A percentile compares a stretch with the other conserved stretches of the same genome.
phyloP scores from a whole-genome alignment of 148 eudicot species.

The Chenopodium album region DNA sequence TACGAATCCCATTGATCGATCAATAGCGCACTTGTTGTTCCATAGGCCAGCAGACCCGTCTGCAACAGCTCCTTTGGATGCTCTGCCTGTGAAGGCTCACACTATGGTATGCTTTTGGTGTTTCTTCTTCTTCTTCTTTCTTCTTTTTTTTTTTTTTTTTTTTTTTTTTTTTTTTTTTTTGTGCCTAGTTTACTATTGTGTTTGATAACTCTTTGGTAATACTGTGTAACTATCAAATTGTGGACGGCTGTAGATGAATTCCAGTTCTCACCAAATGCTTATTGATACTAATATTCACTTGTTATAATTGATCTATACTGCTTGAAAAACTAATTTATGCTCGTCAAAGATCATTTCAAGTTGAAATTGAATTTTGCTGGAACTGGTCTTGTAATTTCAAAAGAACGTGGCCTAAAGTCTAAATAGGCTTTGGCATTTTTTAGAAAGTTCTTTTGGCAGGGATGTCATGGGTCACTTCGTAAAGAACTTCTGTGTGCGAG shows the following conservation, averaged over 20 bases:
- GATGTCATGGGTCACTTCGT: too few relatives aligned
- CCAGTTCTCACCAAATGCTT: neutral
- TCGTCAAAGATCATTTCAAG: too few relatives aligned
- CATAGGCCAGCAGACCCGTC: constrained; percentile 73
- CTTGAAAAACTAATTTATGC: too few relatives aligned
- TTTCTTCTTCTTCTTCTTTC: neutral
- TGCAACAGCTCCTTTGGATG: constrained; percentile 34
- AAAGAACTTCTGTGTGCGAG: too few relatives aligned
- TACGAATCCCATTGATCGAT: constrained; percentile 94
- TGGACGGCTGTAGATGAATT: neutral
- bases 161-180: too few relatives aligned
- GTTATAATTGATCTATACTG: neutral
- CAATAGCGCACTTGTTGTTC: constrained; percentile 87
- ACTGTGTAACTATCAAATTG: neutral
- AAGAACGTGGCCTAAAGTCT: too few relatives aligned
- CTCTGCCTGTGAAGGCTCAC: constrained; percentile 34
- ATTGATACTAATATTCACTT: neutral
- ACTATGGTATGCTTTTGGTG: constrained; percentile 35
- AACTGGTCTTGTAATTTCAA: neutral
- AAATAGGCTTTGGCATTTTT: neutral
- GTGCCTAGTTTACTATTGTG: neutral
- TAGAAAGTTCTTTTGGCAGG: too few relatives aligned
- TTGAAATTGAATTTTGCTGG: too few relatives aligned
- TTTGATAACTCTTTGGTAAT: neutral
- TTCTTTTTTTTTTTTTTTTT: too few relatives aligned